Base-by-base conservation (phyloP, 768 basidiomycete species). In the Gloeopeniophorella convolvens region DNA sequence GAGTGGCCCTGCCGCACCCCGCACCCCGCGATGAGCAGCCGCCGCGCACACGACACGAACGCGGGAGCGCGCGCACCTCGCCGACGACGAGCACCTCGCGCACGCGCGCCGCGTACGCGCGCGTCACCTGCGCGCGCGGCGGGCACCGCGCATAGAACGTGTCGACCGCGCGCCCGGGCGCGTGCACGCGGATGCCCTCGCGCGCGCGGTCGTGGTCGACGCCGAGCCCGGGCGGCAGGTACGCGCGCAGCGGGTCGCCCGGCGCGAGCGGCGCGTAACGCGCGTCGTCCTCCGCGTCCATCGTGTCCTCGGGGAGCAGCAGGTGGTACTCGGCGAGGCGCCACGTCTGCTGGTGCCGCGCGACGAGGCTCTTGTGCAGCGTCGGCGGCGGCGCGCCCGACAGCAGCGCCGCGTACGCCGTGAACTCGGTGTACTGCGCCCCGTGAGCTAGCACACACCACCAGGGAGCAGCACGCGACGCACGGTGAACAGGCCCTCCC, bases 321-420 rank as follows among this genome's bases (percentile, higher is more conserved):
- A 87, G 68, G 59, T 88, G 80, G 59, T 89, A 79, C 65, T 91
- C 89, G 30, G 79, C 79, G 35, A 96, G 68, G 60, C 82, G 85
- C 91, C 92, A 95, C 0, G 90, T 90, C 62, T 96, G 93, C 15
- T 79, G 81, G 65, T 97, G 92, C 58, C 85, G 79, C 1, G 85
- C 89, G 23, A 89, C 81, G 41, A 82, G 71, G 37, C 85, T 83
- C 35, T 80, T 78, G 58, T 87, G 80, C n/a, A 95, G 68, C 8
- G 76, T 70, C 0, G 75, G 65, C 3, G 88, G 85, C 4, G 78
- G 66, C 0, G 72, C 83, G 16, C 87, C 89, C 6, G 76, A 72
- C n/a, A 89, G 72, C 50, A 94, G 72, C 18, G 77, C 76, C 20
- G 85, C 82, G 60, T 95, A 97, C 6, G 85, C 83, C 32, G 79